Evolutionary conservation across 2,329 filamentous ascomycete species (phyloP), one percentile per base, ranked within the genome.

Genomic region (Talaromyces pinophilus): DNA sequence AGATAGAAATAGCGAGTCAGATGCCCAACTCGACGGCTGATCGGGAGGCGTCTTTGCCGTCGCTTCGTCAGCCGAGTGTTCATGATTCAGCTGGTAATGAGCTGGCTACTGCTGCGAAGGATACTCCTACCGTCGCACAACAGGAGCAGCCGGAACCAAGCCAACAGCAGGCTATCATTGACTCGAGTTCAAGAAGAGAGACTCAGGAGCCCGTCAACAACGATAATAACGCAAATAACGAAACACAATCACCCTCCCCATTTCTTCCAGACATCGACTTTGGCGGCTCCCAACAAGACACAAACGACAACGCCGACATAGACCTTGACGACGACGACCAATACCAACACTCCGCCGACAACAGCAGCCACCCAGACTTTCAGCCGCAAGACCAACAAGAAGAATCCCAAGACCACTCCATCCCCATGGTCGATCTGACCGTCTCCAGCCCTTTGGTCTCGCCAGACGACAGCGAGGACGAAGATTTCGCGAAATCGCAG

Each of bases 381-480:
- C 57, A 60, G 11, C 30, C 40, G 17, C 22, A 64, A 15, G 19
- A 50, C n/a, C 22, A 64, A 22, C 17, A 50, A 55, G 28, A 19
- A 30, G 35, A 52, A 19, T 33, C 30, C 60, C 22, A 57, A 59
- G 38, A 33, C 15, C 62, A 44, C 40, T 15, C 62, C 63, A 70
- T 30, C 63, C 67, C 73, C 30, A 62, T 79, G 35, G 59, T 67
- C 19, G 79, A 80, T 65, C 69, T 81, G 52, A 81, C 79, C 8
- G 69, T 73, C n/a, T 76, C 75, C 13, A 80, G 77, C 66, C 76
- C 77, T 22, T 68, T 70, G 0, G 67, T 62, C 6, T 72, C 72
- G 1, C 72, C 72, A 3, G 65, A 60, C 10, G 71, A 63, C 1
- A 72, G 71, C n/a, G 74, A 70, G 59, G 76, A 76, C 42, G 66